phyloP scores from a whole-genome alignment of 805 yeast genomes.

The Candida silvicultrix region DNA sequence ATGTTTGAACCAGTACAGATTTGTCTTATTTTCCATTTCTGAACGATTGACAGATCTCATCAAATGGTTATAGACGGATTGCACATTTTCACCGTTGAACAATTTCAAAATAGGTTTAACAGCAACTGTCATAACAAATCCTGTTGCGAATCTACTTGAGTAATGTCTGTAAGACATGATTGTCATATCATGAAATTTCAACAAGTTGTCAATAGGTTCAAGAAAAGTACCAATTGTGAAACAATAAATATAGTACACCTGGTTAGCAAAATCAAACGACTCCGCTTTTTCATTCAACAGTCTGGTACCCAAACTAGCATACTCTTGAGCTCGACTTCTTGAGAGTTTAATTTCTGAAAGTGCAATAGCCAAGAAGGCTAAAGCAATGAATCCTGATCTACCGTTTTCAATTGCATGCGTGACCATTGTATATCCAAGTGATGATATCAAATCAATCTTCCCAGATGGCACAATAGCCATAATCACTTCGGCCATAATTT shows the following conservation, averaged over 20 bases:
- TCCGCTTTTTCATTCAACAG: slow-evolving; percentile 30
- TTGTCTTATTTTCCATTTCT: slow-evolving; percentile 7
- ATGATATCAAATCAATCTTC: slow-evolving; percentile 22
- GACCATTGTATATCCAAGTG: slow-evolving; percentile 29
- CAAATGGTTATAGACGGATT: slow-evolving; percentile 7
- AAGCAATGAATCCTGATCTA: slow-evolving; percentile 30
- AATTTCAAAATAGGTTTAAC: slow-evolving; percentile 10
- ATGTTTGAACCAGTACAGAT: slow-evolving; percentile 12
- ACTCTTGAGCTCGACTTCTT: slow-evolving; percentile 34
- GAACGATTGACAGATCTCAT: slow-evolving; percentile 6
- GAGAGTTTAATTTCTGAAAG: slow-evolving; percentile 25
- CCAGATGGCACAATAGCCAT: slow-evolving; percentile 26
- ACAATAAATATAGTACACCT: slow-evolving; percentile 36
- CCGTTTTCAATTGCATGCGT: slow-evolving; percentile 34
- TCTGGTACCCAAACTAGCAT: slow-evolving; percentile 32
- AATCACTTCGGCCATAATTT: slow-evolving; percentile 33
- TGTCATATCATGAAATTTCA: slow-evolving; percentile 23
- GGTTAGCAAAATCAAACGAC: slow-evolving; percentile 29
- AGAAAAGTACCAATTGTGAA: slow-evolving; percentile 33
- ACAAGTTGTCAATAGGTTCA: slow-evolving; percentile 32
- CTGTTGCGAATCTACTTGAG: slow-evolving; percentile 5
- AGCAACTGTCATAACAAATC: slow-evolving; percentile 10
- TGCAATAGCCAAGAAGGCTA: slow-evolving; percentile 35
- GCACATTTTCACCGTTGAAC: slow-evolving; percentile 9
- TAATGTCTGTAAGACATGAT: slow-evolving; percentile 15